Conservation (phyloP, 345 rosid species). For the Eucalyptus erythrocorys region DNA sequence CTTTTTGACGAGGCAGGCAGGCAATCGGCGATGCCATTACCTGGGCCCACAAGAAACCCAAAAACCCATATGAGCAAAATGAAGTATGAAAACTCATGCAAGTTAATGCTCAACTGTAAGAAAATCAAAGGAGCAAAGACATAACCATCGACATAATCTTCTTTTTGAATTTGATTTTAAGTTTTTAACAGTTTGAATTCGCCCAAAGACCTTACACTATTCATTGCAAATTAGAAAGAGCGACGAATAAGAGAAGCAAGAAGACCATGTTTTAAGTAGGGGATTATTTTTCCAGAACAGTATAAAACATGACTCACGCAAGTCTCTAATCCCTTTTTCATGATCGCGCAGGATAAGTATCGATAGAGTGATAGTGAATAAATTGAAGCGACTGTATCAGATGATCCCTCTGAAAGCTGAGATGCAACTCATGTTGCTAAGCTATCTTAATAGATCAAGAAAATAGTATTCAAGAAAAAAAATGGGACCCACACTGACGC, state of each 20-base stretch:
- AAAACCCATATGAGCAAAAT: neutral
- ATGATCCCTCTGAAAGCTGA: neutral
- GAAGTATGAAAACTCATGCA: neutral
- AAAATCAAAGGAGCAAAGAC: neutral
- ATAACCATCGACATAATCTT: neutral
- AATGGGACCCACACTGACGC: neutral
- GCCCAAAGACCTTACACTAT: neutral
- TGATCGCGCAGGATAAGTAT: neutral
- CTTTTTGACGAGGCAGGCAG: conserved; percentile 27
- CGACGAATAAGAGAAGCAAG: neutral
- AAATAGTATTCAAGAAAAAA: neutral
- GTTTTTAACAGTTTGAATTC: neutral
- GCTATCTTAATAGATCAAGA: neutral
- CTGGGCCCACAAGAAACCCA: conserved; percentile 28
- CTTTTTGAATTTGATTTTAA: neutral
- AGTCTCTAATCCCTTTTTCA: neutral
- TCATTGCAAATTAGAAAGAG: neutral
- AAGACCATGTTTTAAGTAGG: neutral
- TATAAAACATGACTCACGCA: neutral
- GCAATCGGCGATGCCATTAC: conserved; percentile 32
- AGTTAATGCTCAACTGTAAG: neutral
- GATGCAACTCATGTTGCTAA: neutral
- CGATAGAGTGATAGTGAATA: neutral
- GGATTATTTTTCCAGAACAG: neutral
- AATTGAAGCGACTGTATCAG: neutral